Conservation (phyloP, 2,329 filamentous ascomycete genomes). For the Penicillium sp. region DNA sequence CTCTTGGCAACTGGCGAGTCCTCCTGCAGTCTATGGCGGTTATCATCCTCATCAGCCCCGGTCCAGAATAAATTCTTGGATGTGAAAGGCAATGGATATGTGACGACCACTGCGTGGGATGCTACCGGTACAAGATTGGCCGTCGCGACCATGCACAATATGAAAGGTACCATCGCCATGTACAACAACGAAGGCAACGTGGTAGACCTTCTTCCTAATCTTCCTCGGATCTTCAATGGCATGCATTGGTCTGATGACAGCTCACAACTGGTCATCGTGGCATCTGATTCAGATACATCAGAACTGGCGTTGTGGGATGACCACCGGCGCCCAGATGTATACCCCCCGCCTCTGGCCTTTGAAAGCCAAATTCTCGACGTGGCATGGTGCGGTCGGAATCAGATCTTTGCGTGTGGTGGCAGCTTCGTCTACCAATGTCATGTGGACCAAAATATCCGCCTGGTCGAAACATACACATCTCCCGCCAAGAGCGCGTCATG, state of each 20-base stretch:
- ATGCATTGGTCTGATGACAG: slow-evolving; percentile 40
- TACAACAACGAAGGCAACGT: slow-evolving; percentile 42
- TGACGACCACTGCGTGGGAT: slow-evolving; percentile 46
- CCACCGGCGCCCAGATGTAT: slow-evolving; percentile 33
- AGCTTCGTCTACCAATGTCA: slow-evolving; percentile 38
- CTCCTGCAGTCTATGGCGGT: slow-evolving; percentile 44
- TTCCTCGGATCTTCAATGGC: slow-evolving; percentile 41
- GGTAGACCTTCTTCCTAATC: slow-evolving; percentile 43
- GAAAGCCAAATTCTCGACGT: slow-evolving; percentile 41
- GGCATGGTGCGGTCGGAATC: slow-evolving; percentile 36
- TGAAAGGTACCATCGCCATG: slow-evolving; percentile 41
- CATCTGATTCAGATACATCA: slow-evolving; percentile 39
- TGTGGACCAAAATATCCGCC: slow-evolving; percentile 35
- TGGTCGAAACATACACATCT: slow-evolving; percentile 33
- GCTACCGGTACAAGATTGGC: slow-evolving; percentile 42
- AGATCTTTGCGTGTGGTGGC: slow-evolving; percentile 39
- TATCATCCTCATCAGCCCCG: slow-evolving; percentile 28
- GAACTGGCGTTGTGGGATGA: slow-evolving; percentile 44
- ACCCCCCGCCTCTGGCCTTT: slow-evolving; percentile 33
- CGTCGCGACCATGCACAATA: slow-evolving; percentile 43
- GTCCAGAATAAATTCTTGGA: slow-evolving; percentile 36
- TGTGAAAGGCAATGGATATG: slow-evolving; percentile 29
- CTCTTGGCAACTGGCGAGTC: slow-evolving; percentile 41
- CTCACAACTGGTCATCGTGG: slow-evolving; percentile 39
- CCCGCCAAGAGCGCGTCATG: slow-evolving; percentile 31